Base-by-base conservation (phyloP, 495 filamentous ascomycete genomes). In the Penicillium flavigenum region DNA sequence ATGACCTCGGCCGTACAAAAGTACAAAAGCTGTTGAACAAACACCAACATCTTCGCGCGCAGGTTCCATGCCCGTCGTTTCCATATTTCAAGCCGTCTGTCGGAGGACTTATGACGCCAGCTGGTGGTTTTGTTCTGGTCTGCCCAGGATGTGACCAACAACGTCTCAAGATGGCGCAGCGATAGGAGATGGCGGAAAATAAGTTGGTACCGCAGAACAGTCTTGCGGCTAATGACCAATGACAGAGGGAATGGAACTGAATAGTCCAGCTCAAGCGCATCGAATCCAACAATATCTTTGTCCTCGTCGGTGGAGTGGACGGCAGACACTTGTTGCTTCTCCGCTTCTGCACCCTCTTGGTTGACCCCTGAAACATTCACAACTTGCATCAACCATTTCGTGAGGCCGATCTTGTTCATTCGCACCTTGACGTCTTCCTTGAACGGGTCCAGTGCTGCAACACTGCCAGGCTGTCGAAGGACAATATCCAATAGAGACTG, bases 1-100 rank as follows among this genome's bases (percentile, higher is more conserved):
- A 98, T 92, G 54, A 98, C 94, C 70, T 98, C 94, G 0, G 89
- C 86, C 0, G 94, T 98, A 69, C 92, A 97, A 63, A 96, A 98
- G 68, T 97, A 98, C 24, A 96, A 79, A 27, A 97, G 76, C 66
- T 98, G 94, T 71, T 98, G 95, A 20, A 98, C 88, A 65, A 98
- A 98, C 12, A 96, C 88, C 12, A 98, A 77, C 94, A 98, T 98
- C 47, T 96, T 83, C 9, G 92, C 89, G 22, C 94, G 82, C 42
- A 98, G 72, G 3, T 89, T 96, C 90, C 91, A 98, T 3, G 91
- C 90, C 31, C 90, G 82, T 36, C 93, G 81, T 70, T 98, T 98
- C 91, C 91, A 97, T 63, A 88, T 80, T 75, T 98, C 94, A 31
- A 97, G 77, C 47, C 83, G 80, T 36, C 82, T 81, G 53, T 88